Conservation (phyloP, 179 eudicot genomes). For the Amaranthus tricolor region DNA sequence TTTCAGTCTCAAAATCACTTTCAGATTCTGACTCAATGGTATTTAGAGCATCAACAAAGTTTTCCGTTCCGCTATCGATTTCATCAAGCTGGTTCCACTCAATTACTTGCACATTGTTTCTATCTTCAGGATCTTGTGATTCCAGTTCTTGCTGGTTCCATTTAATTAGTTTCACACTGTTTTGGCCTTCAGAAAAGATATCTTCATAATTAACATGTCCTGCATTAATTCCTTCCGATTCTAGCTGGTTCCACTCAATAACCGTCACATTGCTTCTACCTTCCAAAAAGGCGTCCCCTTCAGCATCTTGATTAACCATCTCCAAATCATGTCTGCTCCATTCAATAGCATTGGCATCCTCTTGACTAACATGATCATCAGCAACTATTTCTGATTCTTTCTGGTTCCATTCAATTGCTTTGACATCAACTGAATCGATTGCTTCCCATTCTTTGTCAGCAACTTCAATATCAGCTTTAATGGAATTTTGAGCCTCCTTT, state of each 20-base stretch:
- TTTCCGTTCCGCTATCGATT: slow-evolving; percentile 77
- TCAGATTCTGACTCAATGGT: slow-evolving; percentile 87
- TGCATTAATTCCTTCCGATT: background rate
- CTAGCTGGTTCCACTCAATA: slow-evolving; percentile 2
- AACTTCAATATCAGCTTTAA: slow-evolving; percentile 14
- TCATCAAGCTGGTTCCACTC: slow-evolving; percentile 53
- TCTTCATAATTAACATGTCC: background rate
- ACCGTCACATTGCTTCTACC: background rate
- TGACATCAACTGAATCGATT: slow-evolving; percentile 1
- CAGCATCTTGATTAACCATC: slow-evolving; percentile 1
- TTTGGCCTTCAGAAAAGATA: slow-evolving; percentile 9
- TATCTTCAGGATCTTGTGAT: slow-evolving; percentile 4
- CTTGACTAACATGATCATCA: slow-evolving; percentile 10
- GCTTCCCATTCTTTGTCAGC: slow-evolving; percentile 3
- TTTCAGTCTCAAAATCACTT: slow-evolving; percentile 61
- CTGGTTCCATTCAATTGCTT: slow-evolving; percentile 26
- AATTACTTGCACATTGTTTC: slow-evolving; percentile 19
- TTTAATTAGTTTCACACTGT: slow-evolving; percentile 17
- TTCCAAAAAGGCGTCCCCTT: slow-evolving; percentile 12
- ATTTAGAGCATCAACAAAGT: slow-evolving; percentile 85
- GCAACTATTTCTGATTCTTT: slow-evolving; percentile 8
- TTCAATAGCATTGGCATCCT: slow-evolving; percentile 10
- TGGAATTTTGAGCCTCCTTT: slow-evolving; percentile 11
- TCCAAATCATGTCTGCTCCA: slow-evolving; percentile 33
- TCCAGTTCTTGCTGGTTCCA: slow-evolving; percentile 13